phyloP scores from a whole-genome alignment of 1,284 basidiomycete genomes.

The Ustilago vetiveriae region DNA sequence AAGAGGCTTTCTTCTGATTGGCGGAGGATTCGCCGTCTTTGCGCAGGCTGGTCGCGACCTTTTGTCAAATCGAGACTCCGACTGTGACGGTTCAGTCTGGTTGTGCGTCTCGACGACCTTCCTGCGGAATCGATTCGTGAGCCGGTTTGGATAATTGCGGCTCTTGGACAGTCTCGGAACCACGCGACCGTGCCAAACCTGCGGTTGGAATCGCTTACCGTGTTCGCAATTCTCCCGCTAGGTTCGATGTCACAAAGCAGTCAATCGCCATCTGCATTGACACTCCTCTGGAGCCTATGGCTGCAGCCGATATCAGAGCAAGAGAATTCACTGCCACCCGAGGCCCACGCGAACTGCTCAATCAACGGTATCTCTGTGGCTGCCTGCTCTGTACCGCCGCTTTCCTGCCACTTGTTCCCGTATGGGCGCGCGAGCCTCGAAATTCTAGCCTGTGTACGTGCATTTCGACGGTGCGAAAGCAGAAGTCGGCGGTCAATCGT shows the following conservation, averaged over 20 bases:
- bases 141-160: neutral
- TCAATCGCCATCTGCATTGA: no score
- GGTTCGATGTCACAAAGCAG: no score
- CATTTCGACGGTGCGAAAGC: neutral
- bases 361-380: neutral
- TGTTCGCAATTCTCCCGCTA: no score
- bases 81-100: no score
- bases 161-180: neutral
- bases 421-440: no score
- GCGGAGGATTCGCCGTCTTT: slow-evolving; percentile 1
- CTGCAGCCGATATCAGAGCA: no score
- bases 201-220: slow-evolving; percentile 3
- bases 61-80: neutral
- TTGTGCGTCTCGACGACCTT: no score
- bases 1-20: neutral
- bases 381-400: neutral
- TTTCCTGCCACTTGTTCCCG: neutral
- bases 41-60: neutral
- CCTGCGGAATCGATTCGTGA: neutral
- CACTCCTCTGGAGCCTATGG: no score
- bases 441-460: no score
- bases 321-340: neutral
- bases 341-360: slow-evolving; percentile 12
- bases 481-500: no score
- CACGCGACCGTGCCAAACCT: slow-evolving; percentile 1